These are phyloP conservation scores for Maudiozyma humilis DNA, from an alignment of 1,139 yeast genomes.

Conservation along the genomic window DNA sequence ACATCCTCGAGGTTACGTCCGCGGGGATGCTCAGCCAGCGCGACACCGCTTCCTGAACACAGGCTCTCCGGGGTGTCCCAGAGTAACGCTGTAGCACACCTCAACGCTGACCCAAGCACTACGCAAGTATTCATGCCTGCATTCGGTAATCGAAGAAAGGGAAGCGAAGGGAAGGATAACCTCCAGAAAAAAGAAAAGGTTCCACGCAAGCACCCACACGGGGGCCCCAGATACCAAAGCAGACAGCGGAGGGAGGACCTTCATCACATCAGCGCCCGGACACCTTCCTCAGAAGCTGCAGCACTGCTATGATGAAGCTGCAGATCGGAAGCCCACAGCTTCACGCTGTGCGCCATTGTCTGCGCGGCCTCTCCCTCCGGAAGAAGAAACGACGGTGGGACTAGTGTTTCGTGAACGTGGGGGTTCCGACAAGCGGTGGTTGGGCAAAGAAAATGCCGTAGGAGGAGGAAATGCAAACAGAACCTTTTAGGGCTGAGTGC, in stretches of 20 bases:
- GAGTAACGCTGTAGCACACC: neutral
- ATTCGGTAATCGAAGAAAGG: neutral
- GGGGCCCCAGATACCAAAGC: too few relatives aligned
- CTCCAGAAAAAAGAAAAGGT: neutral
- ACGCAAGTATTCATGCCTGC: neutral
- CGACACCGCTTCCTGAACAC: neutral
- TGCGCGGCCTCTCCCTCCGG: neutral
- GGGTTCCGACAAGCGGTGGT: too few relatives aligned
- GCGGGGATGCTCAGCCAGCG: neutral
- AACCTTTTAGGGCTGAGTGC: neutral
- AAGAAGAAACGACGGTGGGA: neutral
- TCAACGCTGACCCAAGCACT: neutral
- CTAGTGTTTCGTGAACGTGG: neutral
- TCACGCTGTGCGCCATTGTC: neutral
- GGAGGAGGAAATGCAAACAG: neutral
- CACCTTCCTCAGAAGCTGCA: neutral
- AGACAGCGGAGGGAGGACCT: too few relatives aligned
- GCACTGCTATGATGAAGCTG: neutral
- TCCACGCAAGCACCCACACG: neutral
- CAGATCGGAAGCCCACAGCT: neutral
- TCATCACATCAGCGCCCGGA: neutral
- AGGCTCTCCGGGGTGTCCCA: neutral
- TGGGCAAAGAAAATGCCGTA: neutral
- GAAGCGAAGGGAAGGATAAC: neutral
- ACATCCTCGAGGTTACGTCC: neutral